These are phyloP conservation scores for Apiospora rasikravindrae DNA, from an alignment of 2,329 filamentous ascomycete genomes.

Conservation along the genomic window DNA sequence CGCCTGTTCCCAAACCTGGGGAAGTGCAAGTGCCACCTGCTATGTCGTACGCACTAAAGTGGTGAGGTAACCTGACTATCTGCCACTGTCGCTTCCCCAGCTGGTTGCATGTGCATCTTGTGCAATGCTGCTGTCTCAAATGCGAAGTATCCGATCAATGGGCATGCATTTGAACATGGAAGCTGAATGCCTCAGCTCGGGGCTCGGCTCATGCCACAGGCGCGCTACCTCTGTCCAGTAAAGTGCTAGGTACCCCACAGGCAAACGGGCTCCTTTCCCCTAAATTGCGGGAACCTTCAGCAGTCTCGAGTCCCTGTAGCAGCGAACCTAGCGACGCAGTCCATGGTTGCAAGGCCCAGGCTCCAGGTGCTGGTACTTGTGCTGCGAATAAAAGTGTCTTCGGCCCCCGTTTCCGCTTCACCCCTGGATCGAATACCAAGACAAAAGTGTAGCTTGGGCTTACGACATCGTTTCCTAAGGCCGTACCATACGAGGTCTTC, in stretches of 20 bases:
- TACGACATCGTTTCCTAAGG: constrained; percentile 15
- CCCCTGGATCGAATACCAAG: constrained; percentile 13
- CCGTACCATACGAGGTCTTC: background rate
- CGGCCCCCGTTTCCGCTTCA: background rate
- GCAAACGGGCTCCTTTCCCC: background rate
- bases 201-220: background rate
- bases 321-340: background rate
- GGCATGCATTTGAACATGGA: background rate
- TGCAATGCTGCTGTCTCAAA: background rate
- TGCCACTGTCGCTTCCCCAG: background rate
- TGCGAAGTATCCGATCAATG: background rate
- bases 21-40: constrained; percentile 9
- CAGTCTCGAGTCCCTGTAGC: background rate
- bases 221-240: background rate
- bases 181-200: background rate
- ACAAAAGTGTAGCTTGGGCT: constrained; percentile 1
- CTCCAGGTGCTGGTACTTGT: background rate
- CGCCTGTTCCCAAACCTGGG: background rate
- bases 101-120: background rate
- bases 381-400: constrained; percentile 5
- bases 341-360: background rate
- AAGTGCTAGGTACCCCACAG: background rate
- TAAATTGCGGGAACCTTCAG: constrained; percentile 2
- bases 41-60: background rate
- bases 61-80: background rate